Conservation (phyloP, 768 basidiomycete genomes). For the Hypholoma fasciculare region DNA sequence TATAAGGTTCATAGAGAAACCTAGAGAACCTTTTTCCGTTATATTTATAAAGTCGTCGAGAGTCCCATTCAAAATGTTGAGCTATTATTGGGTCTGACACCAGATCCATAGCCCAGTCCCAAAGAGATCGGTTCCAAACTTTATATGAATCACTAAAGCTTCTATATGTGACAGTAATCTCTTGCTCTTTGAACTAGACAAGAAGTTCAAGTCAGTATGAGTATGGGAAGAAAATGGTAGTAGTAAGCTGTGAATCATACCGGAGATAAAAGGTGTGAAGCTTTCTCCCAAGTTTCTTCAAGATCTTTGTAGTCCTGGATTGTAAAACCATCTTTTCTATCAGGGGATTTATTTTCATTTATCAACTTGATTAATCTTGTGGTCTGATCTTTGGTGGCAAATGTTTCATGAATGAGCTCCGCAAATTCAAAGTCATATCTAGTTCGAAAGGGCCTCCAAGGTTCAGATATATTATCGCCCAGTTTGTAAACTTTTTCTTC, state of each 20-base stretch:
- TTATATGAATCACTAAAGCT: background rate
- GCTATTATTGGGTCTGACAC: background rate
- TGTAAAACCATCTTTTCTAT: background rate
- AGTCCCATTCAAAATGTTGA: slow-evolving; percentile 1
- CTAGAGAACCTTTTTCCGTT: background rate
- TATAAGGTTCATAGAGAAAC: background rate
- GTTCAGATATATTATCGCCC: background rate
- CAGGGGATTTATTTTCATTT: background rate
- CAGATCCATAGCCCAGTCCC: background rate
- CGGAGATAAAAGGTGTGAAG: background rate
- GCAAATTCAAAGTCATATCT: background rate
- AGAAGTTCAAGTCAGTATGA: background rate
- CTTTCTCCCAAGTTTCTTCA: background rate
- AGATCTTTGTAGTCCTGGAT: background rate
- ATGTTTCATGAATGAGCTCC: background rate
- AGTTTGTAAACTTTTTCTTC: background rate
- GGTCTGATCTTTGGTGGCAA: background rate
- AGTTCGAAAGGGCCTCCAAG: background rate
- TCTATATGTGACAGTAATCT: background rate
- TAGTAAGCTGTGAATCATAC: background rate
- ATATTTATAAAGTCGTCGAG: background rate
- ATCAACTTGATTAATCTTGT: background rate
- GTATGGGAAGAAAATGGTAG: background rate
- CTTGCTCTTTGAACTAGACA: background rate
- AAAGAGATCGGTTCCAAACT: background rate